Base-by-base conservation (phyloP, 495 filamentous ascomycete genomes). In the Lepidopterella palustris region DNA sequence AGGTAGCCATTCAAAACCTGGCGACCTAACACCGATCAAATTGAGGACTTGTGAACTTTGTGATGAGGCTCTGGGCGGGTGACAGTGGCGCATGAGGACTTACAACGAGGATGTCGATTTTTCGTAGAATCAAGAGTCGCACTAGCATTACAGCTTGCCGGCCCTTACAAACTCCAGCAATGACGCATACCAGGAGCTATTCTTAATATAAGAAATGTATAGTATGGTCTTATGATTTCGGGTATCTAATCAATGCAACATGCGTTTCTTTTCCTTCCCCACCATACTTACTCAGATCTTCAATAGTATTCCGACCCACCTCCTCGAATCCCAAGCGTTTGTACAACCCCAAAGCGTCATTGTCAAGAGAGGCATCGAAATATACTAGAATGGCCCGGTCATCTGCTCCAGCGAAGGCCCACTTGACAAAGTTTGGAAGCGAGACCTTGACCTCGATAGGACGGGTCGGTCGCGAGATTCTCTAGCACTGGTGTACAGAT, bases 311-410 rank as follows among this genome's bases (percentile, higher is more conserved):
- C 6, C 58, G 27, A 9, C 57, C 58, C 4, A 50, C 49, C 48
- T 65, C 62, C 39, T 54, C 1, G 28, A 65, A 65, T 1, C 62
- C 62, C n/a, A 65, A 24, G 21, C 53, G 60, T 45, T 61, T 52
- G n/a, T 65, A 65, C 1, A 65, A 26, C 10, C 39, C 24, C 31
- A 53, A 57, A 9, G 62, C 57, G 8, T 42, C 13, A 29, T 65
- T 61, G 32, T 65, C 62, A 20, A 39, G 59, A 21, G 62, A 57
- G n/a, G 62, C 60, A 13, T 60, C 62, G 6, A 65, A 53, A 42
- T 65, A 65, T 11, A 65, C 35, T 3, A 60, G 18, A 15, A 31
- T 1, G 35, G 21, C 31, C 5, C 57, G 2, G 26, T 32, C n/a
- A 45, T 65, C 58, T 24, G 62, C 62, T 26, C 53, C 18, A 4